phyloP scores from a whole-genome alignment of 441 rosid genomes.

The Syzygium malaccense region DNA sequence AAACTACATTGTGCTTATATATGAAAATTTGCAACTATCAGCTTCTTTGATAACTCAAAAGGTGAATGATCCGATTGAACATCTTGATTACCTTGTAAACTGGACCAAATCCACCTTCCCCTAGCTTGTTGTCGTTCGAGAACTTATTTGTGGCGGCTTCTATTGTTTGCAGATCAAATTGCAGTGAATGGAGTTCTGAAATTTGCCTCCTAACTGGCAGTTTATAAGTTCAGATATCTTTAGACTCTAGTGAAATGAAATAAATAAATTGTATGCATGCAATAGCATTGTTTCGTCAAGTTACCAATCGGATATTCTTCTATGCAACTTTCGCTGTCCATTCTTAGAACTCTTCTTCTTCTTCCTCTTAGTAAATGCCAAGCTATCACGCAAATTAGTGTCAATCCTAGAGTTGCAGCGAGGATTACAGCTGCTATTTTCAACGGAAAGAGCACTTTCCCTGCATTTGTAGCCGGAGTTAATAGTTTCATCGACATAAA shows the following conservation, averaged over 20 bases:
- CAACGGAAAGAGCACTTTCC: neutral
- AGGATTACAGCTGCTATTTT: neutral
- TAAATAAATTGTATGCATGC: neutral
- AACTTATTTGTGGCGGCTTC: neutral
- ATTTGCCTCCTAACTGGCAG: neutral
- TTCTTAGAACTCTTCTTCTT: neutral
- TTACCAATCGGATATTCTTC: neutral
- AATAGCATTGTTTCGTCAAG: neutral
- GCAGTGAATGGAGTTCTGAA: neutral
- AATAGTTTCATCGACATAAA: neutral
- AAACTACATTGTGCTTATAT: no score
- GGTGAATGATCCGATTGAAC: neutral
- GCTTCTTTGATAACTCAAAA: neutral
- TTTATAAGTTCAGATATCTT: neutral
- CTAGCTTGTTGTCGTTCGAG: neutral
- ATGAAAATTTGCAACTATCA: neutral
- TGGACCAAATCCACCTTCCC: neutral
- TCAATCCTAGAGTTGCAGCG: neutral
- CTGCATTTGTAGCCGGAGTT: neutral
- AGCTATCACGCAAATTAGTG: neutral
- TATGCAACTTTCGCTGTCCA: neutral
- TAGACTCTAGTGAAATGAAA: neutral
- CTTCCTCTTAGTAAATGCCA: neutral
- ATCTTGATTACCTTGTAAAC: neutral
- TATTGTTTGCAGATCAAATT: neutral